Evolutionary conservation across 371 early-diverging fungal species (phyloP).

Genomic region (Haplosporangium sp.): DNA sequence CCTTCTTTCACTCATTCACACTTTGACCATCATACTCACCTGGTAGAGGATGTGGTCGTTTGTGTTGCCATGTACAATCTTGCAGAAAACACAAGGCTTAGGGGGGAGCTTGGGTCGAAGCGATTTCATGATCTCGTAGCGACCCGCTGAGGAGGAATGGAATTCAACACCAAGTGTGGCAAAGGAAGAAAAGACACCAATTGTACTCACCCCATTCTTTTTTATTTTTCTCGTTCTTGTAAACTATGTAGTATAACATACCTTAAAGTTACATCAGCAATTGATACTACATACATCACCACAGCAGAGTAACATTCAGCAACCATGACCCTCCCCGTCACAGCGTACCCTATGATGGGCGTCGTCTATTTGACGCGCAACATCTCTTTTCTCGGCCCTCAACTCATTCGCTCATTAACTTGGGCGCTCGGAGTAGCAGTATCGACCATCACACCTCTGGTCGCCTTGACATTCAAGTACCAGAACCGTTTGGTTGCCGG

Average conservation of each 20-base stretch:
- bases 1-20: background rate
- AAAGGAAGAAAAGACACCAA: background rate
- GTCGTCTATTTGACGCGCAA: constrained; percentile 45
- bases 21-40: constrained; percentile 1
- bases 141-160: background rate
- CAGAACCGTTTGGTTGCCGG: constrained; percentile 40
- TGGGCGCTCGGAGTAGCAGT: constrained; percentile 46
- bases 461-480: constrained; percentile 49
- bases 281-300: background rate
- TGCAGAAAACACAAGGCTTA: constrained; percentile 20
- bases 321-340: constrained; percentile 43
- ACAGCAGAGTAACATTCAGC: background rate
- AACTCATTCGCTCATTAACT: constrained; percentile 48
- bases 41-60: constrained; percentile 24
- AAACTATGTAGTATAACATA: background rate
- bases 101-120: background rate
- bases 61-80: constrained; percentile 9
- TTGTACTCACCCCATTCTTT: background rate
- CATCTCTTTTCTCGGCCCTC: constrained; percentile 47
- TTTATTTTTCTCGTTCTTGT: background rate
- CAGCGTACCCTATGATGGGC: constrained; percentile 51
- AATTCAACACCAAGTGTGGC: background rate
- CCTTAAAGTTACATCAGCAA: background rate
- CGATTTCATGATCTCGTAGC: background rate
- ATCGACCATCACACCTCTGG: constrained; percentile 42